Evolutionary conservation across 2,329 filamentous ascomycete genomes (phyloP).

Genomic region (Botrytis cinerea): DNA sequence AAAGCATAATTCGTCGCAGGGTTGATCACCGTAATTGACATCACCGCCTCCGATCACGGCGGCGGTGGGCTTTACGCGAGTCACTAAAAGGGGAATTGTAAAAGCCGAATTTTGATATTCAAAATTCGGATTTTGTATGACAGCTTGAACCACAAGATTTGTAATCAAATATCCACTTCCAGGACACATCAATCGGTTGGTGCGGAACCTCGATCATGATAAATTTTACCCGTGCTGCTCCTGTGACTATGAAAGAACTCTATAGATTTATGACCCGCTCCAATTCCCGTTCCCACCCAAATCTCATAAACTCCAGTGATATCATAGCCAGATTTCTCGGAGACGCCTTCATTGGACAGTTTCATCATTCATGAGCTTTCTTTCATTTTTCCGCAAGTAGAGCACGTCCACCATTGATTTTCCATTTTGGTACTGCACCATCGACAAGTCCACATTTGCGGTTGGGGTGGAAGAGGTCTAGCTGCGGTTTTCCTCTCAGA

Average conservation of each 20-base stretch:
- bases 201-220: background rate
- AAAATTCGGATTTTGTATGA: background rate
- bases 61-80: background rate
- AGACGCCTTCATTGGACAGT: background rate
- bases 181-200: background rate
- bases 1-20: background rate
- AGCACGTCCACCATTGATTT: constrained; percentile 59
- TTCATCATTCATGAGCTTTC: constrained; percentile 45
- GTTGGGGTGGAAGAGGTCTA: constrained; percentile 27
- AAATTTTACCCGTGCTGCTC: background rate
- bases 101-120: constrained; percentile 1
- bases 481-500: constrained; percentile 18
- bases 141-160: background rate
- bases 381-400: constrained; percentile 57
- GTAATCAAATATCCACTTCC: background rate
- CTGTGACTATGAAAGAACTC: background rate
- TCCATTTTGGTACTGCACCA: constrained; percentile 56
- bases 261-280: background rate
- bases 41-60: background rate
- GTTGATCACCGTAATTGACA: background rate
- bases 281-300: background rate
- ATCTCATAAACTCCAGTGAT: background rate
- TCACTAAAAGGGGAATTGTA: background rate
- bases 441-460: constrained; percentile 50
- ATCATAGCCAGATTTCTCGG: background rate